These are phyloP conservation scores for Phytophthora ohioensis DNA, from an alignment of 352 stramenopile species.

Conservation along the genomic window DNA sequence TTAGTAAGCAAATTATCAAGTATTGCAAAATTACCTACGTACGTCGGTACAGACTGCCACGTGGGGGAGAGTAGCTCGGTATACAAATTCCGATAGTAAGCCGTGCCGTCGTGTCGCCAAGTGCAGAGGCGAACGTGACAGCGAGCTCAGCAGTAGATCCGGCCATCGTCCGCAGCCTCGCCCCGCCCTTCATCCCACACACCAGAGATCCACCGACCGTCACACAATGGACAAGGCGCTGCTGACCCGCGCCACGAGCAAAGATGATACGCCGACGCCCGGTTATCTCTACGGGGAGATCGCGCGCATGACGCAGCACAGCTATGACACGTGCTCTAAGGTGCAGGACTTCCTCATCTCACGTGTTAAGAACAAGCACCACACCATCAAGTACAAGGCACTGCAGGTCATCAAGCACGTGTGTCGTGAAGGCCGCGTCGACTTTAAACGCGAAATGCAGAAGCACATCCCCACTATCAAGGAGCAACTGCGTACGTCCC, in stretches of 20 bases:
- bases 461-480: slow-evolving; percentile 93
- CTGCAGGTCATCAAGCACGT: slow-evolving; percentile 95
- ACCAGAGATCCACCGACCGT: background rate
- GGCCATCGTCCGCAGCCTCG: background rate
- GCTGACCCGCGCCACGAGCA: slow-evolving; percentile 93
- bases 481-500: slow-evolving; percentile 86
- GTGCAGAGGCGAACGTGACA: slow-evolving; percentile 16
- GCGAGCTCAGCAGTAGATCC: slow-evolving; percentile 5
- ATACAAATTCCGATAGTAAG: slow-evolving; percentile 22
- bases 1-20: background rate
- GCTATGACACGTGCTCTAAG: slow-evolving; percentile 90
- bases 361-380: slow-evolving; percentile 95
- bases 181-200: background rate
- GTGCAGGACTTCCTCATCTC: slow-evolving; percentile 92
- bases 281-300: slow-evolving; percentile 98
- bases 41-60: slow-evolving; percentile 14
- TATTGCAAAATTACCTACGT: slow-evolving; percentile 16
- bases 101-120: slow-evolving; percentile 11
- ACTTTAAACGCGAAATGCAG: slow-evolving; percentile 94
- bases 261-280: slow-evolving; percentile 94
- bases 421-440: slow-evolving; percentile 86
- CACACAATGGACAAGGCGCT: slow-evolving; percentile 92
- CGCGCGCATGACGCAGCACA: slow-evolving; percentile 93
- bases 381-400: slow-evolving; percentile 96
- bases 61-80: background rate